phyloP scores from a whole-genome alignment of 192 early-diverging fungal genomes.

The Phlyctochytrium planicorne region DNA sequence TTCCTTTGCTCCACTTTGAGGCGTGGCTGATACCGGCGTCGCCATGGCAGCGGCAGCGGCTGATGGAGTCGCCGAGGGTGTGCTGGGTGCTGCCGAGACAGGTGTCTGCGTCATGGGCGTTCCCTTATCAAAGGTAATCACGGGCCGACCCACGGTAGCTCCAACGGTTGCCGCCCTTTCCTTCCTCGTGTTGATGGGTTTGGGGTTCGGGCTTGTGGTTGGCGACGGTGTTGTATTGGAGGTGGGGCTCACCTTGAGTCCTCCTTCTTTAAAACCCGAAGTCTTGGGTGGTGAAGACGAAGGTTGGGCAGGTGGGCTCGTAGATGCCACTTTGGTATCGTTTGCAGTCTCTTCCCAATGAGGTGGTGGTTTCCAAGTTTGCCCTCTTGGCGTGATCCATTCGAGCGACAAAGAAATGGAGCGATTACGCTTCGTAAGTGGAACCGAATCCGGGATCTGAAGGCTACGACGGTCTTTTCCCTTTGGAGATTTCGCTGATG shows the following conservation, averaged over 20 bases:
- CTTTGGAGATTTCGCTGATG: background rate
- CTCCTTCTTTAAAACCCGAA: background rate
- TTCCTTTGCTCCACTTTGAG: background rate
- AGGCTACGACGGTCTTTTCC: background rate
- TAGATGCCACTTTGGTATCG: too few species aligned
- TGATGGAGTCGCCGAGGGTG: background rate
- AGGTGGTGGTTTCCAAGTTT: background rate
- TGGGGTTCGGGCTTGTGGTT: too few species aligned
- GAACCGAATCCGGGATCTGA: background rate
- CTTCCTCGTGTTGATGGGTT: background rate
- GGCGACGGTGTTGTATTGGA: background rate
- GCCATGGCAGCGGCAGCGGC: background rate
- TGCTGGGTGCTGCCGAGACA: background rate
- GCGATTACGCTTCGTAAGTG: background rate
- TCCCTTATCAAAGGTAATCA: background rate
- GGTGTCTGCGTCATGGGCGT: background rate
- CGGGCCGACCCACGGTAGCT: background rate
- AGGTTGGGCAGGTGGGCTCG: too few species aligned
- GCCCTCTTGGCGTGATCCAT: background rate
- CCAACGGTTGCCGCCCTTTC: background rate
- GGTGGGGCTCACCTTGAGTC: background rate
- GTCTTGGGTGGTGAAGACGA: too few species aligned
- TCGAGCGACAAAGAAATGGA: background rate
- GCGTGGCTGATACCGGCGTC: background rate
- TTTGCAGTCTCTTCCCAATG: background rate